These are phyloP conservation scores for Aristolochia contorta DNA, from an alignment of 164 flowering plant species.

Conservation along the genomic window DNA sequence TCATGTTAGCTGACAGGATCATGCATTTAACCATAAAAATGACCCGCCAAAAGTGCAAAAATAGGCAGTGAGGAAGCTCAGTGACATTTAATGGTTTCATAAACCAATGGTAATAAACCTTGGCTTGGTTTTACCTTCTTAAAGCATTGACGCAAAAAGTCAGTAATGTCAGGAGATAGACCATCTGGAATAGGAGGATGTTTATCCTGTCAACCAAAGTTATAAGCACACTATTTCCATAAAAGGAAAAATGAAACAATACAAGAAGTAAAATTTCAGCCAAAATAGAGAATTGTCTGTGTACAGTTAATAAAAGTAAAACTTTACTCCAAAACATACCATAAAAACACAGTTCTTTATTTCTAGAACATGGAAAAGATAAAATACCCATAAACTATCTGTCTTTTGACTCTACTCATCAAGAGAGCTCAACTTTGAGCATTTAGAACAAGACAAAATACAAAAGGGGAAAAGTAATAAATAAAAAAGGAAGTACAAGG, in stretches of 20 bases:
- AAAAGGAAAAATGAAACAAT: not conserved
- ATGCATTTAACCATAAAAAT: no score
- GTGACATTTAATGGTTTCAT: no score
- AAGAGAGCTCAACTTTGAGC: not conserved
- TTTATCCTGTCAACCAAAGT: conserved; percentile 60
- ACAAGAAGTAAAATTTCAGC: not conserved
- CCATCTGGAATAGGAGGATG: conserved; percentile 95
- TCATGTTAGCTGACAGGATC: no score
- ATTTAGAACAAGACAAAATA: not conserved
- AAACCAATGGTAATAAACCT: not conserved
- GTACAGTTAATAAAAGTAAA: not conserved
- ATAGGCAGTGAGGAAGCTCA: no score
- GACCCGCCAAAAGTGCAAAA: not conserved
- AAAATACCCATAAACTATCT: no score
- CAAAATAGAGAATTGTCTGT: not conserved
- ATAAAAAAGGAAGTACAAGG: not conserved
- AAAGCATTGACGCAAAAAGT: conserved; percentile 89
- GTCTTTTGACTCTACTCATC: no score
- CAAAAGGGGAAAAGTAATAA: not conserved
- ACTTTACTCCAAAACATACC: not conserved
- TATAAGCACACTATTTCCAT: not conserved
- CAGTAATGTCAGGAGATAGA: conserved; percentile 81
- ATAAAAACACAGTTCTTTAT: not conserved
- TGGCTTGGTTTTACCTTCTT: conserved; percentile 57
- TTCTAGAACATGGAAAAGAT: no score